These are phyloP conservation scores for Termitomyces sp. DNA, from an alignment of 768 basidiomycete species.

Conservation along the genomic window DNA sequence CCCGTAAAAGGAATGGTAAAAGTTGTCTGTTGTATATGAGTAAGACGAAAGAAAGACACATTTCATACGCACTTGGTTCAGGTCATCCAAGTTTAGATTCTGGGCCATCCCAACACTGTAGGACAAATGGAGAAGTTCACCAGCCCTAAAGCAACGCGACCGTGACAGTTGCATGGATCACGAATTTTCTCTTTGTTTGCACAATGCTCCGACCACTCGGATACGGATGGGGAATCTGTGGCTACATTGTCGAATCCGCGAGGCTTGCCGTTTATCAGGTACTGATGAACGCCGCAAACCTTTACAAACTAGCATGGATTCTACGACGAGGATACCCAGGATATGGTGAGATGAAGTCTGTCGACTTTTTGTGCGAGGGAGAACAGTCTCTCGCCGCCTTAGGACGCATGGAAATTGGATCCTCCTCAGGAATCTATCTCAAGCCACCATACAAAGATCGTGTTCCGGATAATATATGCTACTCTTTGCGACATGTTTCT, in stretches of 20 bases:
- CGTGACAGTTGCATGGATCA: not conserved
- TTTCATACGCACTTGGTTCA: conserved; percentile 1
- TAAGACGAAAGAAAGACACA: not conserved
- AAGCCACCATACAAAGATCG: not conserved
- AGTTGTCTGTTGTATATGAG: conserved; percentile 6
- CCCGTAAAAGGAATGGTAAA: conserved; percentile 16
- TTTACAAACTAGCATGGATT: no score
- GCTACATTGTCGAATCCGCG: not conserved
- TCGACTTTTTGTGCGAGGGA: not conserved
- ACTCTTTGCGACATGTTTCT: not conserved
- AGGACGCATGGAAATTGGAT: not conserved
- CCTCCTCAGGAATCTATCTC: not conserved
- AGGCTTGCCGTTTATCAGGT: not conserved
- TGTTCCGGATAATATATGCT: not conserved
- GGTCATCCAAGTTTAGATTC: not conserved
- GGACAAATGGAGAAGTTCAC: not conserved
- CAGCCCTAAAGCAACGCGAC: not conserved
- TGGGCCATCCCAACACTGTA: not conserved
- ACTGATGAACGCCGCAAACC: no score
- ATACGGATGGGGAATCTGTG: not conserved
- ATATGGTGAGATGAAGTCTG: not conserved
- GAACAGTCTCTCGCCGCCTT: not conserved
- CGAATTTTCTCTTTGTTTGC: not conserved
- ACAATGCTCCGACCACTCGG: not conserved
- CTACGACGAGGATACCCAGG: not conserved